Evolutionary conservation across 371 early-diverging fungal species (phyloP).

Genomic region (Batrachochytrium dendrobatidis): DNA sequence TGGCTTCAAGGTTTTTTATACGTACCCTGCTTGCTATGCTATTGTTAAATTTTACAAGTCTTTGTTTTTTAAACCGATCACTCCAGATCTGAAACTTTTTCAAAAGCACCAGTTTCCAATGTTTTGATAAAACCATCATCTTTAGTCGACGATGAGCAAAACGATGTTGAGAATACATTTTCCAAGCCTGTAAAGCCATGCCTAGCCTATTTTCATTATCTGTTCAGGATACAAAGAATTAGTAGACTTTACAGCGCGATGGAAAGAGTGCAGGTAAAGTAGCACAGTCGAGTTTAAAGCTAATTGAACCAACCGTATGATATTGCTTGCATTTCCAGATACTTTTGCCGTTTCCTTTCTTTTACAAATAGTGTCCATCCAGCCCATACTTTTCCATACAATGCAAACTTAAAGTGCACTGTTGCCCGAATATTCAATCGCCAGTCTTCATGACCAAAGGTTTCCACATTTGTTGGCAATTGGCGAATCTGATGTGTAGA

Average conservation of each 20-base stretch:
- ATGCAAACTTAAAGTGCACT: not conserved
- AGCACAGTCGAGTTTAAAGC: no score
- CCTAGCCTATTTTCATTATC: not conserved
- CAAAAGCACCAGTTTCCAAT: no score
- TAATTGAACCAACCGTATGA: not conserved
- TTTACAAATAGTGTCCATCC: not conserved
- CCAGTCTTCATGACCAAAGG: not conserved
- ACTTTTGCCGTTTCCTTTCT: not conserved
- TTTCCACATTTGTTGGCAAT: not conserved
- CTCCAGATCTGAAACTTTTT: no score
- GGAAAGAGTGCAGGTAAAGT: no score
- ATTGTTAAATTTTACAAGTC: no score
- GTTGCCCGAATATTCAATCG: not conserved
- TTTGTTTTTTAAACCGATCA: no score
- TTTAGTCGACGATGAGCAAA: no score
- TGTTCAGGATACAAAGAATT: no score
- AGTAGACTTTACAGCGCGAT: no score
- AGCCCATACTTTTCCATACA: not conserved
- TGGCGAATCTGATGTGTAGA: not conserved
- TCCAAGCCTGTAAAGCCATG: not conserved
- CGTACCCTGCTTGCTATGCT: no score
- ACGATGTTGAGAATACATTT: not conserved
- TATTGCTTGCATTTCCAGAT: not conserved
- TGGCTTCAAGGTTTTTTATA: no score
- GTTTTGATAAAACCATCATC: no score